Evolutionary conservation across 106 monocot species (phyloP), one percentile per base, ranked within the genome.

Genomic region (Allium fistulosum): DNA sequence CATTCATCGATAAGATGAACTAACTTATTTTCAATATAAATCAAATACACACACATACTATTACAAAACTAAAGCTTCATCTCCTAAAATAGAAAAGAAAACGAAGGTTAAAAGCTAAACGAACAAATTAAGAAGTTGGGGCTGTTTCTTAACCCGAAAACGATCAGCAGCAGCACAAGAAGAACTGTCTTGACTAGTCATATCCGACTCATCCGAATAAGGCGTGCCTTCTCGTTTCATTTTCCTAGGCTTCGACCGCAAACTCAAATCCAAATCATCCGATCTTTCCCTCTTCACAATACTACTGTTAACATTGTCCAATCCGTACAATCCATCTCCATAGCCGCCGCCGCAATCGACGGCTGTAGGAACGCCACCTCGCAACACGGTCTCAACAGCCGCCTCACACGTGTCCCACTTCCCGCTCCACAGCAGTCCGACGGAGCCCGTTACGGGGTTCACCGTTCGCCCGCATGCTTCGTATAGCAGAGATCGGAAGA

Each of bases 391-490:
- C 11, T 71, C 65, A 10, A 77, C 77, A 12, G 77, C 77, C 28
- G 65, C 70, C 65, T 71, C 56, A 66, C 77, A 77, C 11, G 57
- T 57, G 15, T 71, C 58, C 77, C 77, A 77, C 45, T 71, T 77
- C 7, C 71, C 77, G 58, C 48, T 71, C 64, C 77, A 77, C 49
- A 77, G 65, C 49, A 77, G 37, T 47, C 77, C 77, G 50, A 71
- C 77, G 26, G 71, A 64, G 8, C 71, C 77, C 10, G 57, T 59
- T n/a, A 77, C 49, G 11, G 77, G 77, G 13, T 71, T 77, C 62
- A 77, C 70, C n/a, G 71, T 50, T 15, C 77, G 56, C 46, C 76
- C 70, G 49, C 70, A 70, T 9, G 76, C 76, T 26, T 76, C 76
- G 27, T 62, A 76, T 13, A 76, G 70, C 62, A 76, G 49, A 8